These are phyloP conservation scores for Colletotrichum destructivum DNA, from an alignment of 2,329 filamentous ascomycete genomes.

Conservation along the genomic window DNA sequence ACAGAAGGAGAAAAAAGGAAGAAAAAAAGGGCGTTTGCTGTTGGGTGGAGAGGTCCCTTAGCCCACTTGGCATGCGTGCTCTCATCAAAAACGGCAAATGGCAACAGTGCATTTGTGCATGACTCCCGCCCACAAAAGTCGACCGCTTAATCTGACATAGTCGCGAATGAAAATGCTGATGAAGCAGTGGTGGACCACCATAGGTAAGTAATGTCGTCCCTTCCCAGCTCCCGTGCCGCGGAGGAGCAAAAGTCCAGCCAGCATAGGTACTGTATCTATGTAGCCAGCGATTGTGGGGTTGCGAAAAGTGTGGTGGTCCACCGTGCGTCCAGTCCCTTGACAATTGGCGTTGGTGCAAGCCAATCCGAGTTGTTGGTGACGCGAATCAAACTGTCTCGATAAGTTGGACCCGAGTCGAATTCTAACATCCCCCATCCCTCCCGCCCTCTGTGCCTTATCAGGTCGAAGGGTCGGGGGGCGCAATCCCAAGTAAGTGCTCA, in stretches of 20 bases:
- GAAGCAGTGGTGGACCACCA: neutral
- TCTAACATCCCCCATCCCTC: neutral
- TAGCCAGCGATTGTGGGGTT: neutral
- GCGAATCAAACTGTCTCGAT: conserved; percentile 32
- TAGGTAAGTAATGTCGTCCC: conserved; percentile 3
- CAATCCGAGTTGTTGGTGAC: conserved; percentile 27
- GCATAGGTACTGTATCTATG: neutral
- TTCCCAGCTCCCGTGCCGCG: conserved; percentile 20
- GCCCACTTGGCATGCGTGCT: conserved; percentile 26
- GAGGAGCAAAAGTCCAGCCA: conserved; percentile 31
- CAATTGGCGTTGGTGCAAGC: neutral
- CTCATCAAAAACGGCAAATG: conserved; percentile 14
- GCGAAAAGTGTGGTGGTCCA: neutral
- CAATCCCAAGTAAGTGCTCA: too few species aligned
- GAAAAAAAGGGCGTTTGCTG: conserved; percentile 11
- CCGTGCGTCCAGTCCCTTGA: neutral
- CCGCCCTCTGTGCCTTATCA: conserved; percentile 16
- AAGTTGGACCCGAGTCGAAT: conserved; percentile 22
- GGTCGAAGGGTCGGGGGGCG: neutral
- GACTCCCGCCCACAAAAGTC: neutral
- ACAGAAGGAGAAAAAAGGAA: neutral
- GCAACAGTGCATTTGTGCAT: conserved; percentile 22
- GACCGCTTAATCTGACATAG: conserved; percentile 8
- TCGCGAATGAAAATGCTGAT: neutral
- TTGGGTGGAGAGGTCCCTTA: conserved; percentile 22